phyloP scores from a whole-genome alignment of 78 protist genomes.

The Dictyostelium firmibasis region DNA sequence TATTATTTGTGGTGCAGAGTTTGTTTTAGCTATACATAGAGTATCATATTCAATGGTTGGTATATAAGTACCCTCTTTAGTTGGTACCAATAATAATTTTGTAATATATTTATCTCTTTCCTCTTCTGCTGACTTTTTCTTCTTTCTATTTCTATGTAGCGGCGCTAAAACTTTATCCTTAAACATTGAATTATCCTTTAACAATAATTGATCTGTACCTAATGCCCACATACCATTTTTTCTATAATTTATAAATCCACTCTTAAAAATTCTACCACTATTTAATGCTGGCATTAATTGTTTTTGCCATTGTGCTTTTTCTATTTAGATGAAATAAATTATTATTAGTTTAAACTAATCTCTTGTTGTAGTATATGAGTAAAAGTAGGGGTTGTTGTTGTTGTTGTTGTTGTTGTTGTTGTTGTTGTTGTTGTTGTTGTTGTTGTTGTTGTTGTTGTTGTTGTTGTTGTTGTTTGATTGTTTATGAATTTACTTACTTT shows the following conservation, averaged over 20 bases:
- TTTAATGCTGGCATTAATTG: constrained; percentile 37
- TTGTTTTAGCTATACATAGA: constrained; percentile 50
- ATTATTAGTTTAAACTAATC: no score
- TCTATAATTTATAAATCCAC: constrained; percentile 7
- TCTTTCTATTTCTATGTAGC: constrained; percentile 36
- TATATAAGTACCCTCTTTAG: constrained; percentile 30
- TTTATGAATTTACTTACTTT: constrained; percentile 53
- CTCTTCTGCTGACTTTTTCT: constrained; percentile 11
- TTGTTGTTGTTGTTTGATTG: neutral
- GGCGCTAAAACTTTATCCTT: constrained; percentile 64
- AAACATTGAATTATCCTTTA: constrained; percentile 52
- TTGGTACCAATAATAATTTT: constrained; percentile 32
- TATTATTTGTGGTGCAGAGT: constrained; percentile 52
- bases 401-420: no score
- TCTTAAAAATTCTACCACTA: constrained; percentile 53
- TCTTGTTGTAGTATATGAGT: no score
- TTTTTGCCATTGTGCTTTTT: constrained; percentile 66
- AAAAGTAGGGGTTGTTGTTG: no score
- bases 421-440: neutral
- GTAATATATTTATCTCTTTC: constrained; percentile 54
- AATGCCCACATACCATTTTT: constrained; percentile 52
- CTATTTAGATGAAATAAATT: no score
- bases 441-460: neutral
- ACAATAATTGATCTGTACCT: constrained; percentile 31
- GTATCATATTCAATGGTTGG: constrained; percentile 64